Conservation (phyloP, 169 alveolate genomes). For the Cryptosporidium sp. region DNA sequence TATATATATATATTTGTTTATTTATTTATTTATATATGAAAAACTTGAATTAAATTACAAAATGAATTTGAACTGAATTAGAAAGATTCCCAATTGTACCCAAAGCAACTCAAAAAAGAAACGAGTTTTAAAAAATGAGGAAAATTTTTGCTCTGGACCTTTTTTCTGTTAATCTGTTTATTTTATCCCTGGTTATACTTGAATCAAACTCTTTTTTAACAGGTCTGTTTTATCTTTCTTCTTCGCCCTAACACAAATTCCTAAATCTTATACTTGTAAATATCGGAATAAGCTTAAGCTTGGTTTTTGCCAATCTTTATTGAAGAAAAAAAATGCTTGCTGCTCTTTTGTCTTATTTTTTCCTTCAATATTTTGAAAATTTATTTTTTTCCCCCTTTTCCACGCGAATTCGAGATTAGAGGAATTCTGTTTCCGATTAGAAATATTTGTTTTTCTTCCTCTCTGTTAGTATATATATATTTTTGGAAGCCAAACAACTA, state of each 20-base stretch:
- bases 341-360: not conserved
- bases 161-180: not conserved
- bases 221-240: not conserved
- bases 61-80: constrained; percentile 8
- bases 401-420: constrained; percentile 14
- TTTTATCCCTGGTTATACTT: not conserved
- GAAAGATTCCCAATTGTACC: not conserved
- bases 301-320: not conserved
- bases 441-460: too few species aligned
- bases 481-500: too few species aligned
- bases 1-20: not conserved
- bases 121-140: not conserved
- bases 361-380: not conserved
- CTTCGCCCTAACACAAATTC: not conserved
- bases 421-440: too few species aligned
- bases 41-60: constrained; percentile 9
- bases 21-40: not conserved
- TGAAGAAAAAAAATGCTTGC: not conserved
- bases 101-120: not conserved
- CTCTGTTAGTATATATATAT: too few species aligned
- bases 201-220: not conserved
- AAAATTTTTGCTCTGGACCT: not conserved
- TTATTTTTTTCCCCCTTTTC: not conserved
- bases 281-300: constrained; percentile 2
- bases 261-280: not conserved